Percentiles rank a stretch among this genome's conserved stretches.
Evolutionary conservation across 2,329 filamentous ascomycete genomes (phyloP).

Genomic region (Fusarium euwallaceae): DNA sequence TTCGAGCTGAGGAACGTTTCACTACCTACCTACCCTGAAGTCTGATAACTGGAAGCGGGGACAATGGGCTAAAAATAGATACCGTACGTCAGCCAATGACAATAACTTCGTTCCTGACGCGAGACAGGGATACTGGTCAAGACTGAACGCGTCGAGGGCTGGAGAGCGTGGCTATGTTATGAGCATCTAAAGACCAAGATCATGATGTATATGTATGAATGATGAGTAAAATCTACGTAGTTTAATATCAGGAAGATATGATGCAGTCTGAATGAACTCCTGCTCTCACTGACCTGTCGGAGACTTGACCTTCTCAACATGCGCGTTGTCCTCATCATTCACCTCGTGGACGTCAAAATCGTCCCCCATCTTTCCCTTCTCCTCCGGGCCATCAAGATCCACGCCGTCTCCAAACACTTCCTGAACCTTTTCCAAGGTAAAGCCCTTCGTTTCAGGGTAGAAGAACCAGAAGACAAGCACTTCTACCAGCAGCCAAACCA

Average conservation of each 20-base stretch:
- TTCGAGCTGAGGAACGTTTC: no score
- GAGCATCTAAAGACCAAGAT: background rate
- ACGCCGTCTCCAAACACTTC: constrained; percentile 29
- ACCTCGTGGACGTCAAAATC: background rate
- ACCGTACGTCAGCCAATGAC: background rate
- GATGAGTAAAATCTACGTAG: background rate
- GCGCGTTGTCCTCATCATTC: background rate
- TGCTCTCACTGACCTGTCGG: background rate
- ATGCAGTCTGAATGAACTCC: background rate
- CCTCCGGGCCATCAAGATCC: constrained; percentile 10
- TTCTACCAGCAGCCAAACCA: constrained; percentile 40
- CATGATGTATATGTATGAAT: background rate
- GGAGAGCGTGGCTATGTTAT: background rate
- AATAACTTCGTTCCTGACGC: background rate
- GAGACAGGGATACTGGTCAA: background rate
- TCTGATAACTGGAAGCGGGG: background rate
- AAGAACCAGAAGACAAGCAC: constrained; percentile 53
- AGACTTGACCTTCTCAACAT: constrained; percentile 5
- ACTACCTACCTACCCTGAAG: background rate
- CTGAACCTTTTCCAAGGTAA: constrained; percentile 48
- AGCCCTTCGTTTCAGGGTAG: constrained; percentile 58
- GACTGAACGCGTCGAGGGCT: background rate
- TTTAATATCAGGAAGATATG: background rate
- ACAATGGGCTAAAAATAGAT: background rate
- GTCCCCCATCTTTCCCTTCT: background rate